phyloP scores from a whole-genome alignment of 345 rosid genomes.

The Heritiera littoralis region DNA sequence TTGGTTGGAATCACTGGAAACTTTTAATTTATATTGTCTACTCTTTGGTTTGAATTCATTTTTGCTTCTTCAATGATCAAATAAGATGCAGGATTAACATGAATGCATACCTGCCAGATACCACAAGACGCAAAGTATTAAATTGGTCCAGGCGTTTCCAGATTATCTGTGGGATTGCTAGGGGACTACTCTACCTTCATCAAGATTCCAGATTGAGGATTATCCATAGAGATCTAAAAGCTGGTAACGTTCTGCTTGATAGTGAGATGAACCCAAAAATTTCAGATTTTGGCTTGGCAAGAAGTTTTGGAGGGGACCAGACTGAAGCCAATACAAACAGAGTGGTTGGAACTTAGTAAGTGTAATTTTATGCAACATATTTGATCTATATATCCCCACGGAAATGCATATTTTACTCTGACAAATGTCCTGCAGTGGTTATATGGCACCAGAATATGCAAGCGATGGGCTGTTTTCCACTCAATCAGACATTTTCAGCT shows the following conservation, averaged over 20 bases:
- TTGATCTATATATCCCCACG: not conserved
- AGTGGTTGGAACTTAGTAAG: slow-evolving; percentile 26
- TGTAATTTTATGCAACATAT: not conserved
- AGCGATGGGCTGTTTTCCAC: slow-evolving; percentile 7
- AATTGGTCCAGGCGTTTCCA: slow-evolving; percentile 34
- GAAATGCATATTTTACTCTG: not conserved
- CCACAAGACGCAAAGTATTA: not conserved
- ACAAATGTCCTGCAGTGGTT: slow-evolving; percentile 5
- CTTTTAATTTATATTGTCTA: not conserved
- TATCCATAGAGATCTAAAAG: slow-evolving; percentile 31
- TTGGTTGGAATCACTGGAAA: slow-evolving; percentile 10
- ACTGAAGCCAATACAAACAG: slow-evolving; percentile 20
- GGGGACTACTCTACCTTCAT: slow-evolving; percentile 47
- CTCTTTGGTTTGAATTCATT: not conserved
- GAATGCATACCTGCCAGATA: not conserved
- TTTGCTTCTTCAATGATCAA: slow-evolving; percentile 18
- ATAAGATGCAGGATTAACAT: not conserved
- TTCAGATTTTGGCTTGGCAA: slow-evolving; percentile 30
- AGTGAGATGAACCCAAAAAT: slow-evolving; percentile 44
- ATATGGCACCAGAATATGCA: slow-evolving; percentile 24
- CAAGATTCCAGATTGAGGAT: slow-evolving; percentile 44
- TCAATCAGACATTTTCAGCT: slow-evolving; percentile 15
- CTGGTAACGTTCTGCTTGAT: slow-evolving; percentile 38
- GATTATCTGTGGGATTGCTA: slow-evolving; percentile 42
- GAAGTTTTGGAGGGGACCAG: slow-evolving; percentile 22